A percentile compares a stretch with the other conserved stretches of the same genome.
These are phyloP conservation scores for Xylariaceae sp. DNA, from an alignment of 2,329 filamentous ascomycete species.

Conservation along the genomic window DNA sequence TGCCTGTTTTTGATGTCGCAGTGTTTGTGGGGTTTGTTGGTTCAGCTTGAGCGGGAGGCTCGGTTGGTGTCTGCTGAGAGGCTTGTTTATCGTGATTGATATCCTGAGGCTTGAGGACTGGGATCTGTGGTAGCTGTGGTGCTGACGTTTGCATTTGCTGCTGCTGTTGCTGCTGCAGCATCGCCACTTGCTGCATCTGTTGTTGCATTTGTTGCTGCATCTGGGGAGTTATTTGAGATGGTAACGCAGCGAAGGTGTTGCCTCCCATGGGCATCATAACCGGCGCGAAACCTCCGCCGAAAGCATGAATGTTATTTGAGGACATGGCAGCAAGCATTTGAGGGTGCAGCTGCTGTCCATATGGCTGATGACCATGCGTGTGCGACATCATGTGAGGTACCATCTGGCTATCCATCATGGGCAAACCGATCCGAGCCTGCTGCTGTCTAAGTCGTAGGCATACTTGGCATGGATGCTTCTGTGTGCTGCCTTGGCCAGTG, in stretches of 20 bases:
- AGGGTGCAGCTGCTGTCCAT: conserved; percentile 24
- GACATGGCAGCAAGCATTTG: conserved; percentile 28
- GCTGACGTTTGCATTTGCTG: neutral
- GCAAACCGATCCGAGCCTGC: conserved; percentile 25
- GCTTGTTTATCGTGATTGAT: too few relatives aligned
- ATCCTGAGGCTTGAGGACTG: neutral
- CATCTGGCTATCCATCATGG: conserved; percentile 22
- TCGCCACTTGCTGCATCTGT: too few relatives aligned
- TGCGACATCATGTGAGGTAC: conserved; percentile 23
- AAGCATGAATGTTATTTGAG: conserved; percentile 20
- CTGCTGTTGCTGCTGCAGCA: neutral
- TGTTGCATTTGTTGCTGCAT: neutral
- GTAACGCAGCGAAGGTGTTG: conserved; percentile 17
- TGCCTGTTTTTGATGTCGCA: neutral
- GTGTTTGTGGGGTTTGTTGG: neutral
- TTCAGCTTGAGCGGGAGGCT: neutral
- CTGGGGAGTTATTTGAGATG: conserved; percentile 8
- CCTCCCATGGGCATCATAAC: conserved; percentile 26
- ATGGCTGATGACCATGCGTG: conserved; percentile 20
- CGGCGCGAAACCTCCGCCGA: conserved; percentile 19
- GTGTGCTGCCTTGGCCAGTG: conserved; percentile 6
- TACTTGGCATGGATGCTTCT: conserved; percentile 29
- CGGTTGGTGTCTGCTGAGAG: neutral
- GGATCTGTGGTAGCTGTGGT: neutral
- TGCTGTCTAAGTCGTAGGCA: conserved; percentile 30